Base-by-base conservation (phyloP, 2,329 filamentous ascomycete species). In the Rutstroemia sp. region DNA sequence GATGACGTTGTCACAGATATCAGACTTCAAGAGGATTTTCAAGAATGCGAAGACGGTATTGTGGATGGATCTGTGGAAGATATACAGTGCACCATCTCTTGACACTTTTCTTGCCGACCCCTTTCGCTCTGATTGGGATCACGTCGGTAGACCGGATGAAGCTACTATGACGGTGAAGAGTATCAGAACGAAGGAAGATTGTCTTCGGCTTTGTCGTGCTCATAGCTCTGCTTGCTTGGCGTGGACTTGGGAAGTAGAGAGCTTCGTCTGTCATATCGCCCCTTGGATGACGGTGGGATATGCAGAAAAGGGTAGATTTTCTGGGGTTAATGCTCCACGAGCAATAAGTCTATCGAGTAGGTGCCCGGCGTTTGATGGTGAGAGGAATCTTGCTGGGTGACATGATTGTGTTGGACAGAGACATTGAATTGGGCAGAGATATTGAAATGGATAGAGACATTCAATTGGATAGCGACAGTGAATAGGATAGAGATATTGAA, bases 241-340 rank as follows among this genome's bases (percentile, higher is more conserved):
- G 23, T 81, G 78, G 78, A 74, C 73, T 25, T 80, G 75, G 68
- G 73, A 79, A 37, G 67, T 70, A 50, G 63, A 61, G 27, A 67
- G 60, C 21, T 65, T 69, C 60, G 63, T 68, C 57, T 81, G 78
- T 66, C 70, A 73, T 59, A 70, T 68, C 49, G 76, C 75, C 39
- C 76, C 77, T 21, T 81, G 78, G 78, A 67, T 78, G 52, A 72
- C 78, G 41, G 66, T 79, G 2, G 78, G 77, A 6, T 67, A 73
- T 34, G 58, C 63, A 34, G 61, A 60, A 2, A 63, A 68, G 12
- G 70, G 70, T 0, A 66, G 63, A 14, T 67, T 69, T 37, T 74
- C 74, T 1, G 74, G 74, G 16, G 61, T 76, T 46, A 74, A 75
- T 44, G 38, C 19, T 12, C 37, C 27, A n/a, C 25, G 38, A 41